Percentiles rank a stretch among this genome's conserved stretches.
phyloP scores from a whole-genome alignment of 2,329 filamentous ascomycete genomes.

The Ceratocystis eucalypticola region DNA sequence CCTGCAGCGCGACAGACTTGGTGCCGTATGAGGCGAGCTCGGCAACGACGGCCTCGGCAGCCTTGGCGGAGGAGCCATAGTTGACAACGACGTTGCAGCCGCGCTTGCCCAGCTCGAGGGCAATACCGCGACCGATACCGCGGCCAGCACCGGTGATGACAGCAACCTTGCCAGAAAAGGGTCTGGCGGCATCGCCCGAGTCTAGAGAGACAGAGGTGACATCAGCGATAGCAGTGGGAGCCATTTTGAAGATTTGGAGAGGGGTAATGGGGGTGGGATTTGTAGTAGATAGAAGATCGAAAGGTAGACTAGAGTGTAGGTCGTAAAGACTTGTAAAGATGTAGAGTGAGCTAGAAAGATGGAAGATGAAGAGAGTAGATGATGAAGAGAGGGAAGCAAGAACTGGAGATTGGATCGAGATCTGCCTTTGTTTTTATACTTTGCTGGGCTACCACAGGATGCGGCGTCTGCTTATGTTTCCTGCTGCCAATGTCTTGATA shows the following conservation, averaged over 20 bases:
- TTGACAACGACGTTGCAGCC: constrained; percentile 54
- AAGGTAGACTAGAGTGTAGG: background rate
- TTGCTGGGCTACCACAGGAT: background rate
- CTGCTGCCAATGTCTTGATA: background rate
- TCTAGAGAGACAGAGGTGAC: constrained; percentile 19
- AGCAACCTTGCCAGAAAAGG: constrained; percentile 39
- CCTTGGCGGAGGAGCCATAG: constrained; percentile 43
- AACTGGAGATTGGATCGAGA: background rate
- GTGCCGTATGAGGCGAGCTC: constrained; percentile 43
- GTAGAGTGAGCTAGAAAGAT: background rate
- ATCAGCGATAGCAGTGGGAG: constrained; percentile 17
- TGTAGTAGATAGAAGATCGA: background rate
- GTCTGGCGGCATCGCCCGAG: constrained; percentile 25
- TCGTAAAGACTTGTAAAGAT: background rate
- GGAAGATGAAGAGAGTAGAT: background rate
- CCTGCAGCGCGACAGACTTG: constrained; percentile 46
- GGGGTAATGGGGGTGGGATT: background rate
- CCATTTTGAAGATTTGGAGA: constrained; percentile 18
- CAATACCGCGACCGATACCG: constrained; percentile 53
- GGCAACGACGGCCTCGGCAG: constrained; percentile 44
- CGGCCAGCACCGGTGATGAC: constrained; percentile 53
- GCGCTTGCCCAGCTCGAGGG: constrained; percentile 52
- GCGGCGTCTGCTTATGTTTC: background rate
- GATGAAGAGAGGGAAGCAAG: background rate
- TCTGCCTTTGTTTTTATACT: background rate